A percentile compares a stretch with the other conserved stretches of the same genome.
phyloP scores from a whole-genome alignment of 2,329 filamentous ascomycete species.

The Penicillium sp. region DNA sequence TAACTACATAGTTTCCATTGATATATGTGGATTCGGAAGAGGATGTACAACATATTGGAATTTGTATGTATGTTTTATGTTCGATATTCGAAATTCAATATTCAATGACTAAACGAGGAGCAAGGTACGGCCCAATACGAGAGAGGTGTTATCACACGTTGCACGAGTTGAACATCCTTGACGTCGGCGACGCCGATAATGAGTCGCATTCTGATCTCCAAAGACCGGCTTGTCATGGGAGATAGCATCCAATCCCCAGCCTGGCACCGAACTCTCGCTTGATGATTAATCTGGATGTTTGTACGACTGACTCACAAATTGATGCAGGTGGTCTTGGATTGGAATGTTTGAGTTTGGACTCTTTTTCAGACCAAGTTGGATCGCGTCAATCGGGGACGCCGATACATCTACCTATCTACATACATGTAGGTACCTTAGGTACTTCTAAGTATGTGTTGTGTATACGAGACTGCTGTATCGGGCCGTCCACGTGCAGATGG shows the following conservation, averaged over 20 bases:
- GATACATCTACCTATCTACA: not conserved
- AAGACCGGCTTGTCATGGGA: not conserved
- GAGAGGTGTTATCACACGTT: not conserved
- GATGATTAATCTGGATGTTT: too few relatives aligned
- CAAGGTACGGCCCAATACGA: not conserved
- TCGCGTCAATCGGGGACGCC: conserved; percentile 1
- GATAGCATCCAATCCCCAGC: too few relatives aligned
- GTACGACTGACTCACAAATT: not conserved
- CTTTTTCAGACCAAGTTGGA: not conserved
- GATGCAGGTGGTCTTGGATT: not conserved
- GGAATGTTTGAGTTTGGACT: not conserved
- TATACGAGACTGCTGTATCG: not conserved
- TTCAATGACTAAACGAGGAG: too few relatives aligned
- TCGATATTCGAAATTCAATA: too few relatives aligned
- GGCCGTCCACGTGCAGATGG: too few relatives aligned
- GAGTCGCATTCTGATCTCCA: not conserved
- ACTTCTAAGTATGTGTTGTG: too few relatives aligned
- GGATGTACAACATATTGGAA: too few relatives aligned
- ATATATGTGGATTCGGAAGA: too few relatives aligned
- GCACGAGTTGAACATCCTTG: not conserved
- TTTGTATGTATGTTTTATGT: too few relatives aligned
- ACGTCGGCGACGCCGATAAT: conserved; percentile 2
- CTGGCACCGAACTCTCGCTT: too few relatives aligned
- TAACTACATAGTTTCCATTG: too few relatives aligned
- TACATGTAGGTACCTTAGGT: too few relatives aligned